Evolutionary conservation across 179 eudicot species (phyloP), one percentile per base, ranked within the genome.

Genomic region (Patellifolia procumbens): DNA sequence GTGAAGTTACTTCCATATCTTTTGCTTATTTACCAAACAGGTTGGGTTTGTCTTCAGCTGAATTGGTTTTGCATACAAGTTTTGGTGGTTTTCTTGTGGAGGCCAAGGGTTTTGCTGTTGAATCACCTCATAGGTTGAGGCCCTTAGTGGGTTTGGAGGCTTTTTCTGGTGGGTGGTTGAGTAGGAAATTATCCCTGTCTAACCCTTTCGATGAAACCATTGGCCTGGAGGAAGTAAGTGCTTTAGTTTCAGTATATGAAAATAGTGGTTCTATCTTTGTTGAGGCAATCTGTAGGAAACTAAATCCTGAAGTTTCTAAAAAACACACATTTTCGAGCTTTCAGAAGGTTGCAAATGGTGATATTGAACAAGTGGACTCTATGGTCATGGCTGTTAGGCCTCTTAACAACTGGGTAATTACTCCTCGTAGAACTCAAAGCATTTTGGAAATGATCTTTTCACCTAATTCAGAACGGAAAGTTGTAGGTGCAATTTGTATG

Each of bases 41-140:
- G 64, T 76, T 94, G 76, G 98, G 98, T 45, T 68, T 82, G 74
- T 89, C 97, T 69, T 85, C 95, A 55, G 90, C 90, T 26, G 88
- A 92, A 58, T 73, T 94, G 64, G 70, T 94, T 74, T 69, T 94
- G 84, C 97, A 88, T 84, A 94, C 97, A 70, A 94, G 92, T 82
- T 80, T 78, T 58, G 97, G 98, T 72, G 97, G 97, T 79, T 92
- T 91, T 80, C 80, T 94, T 82, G 76, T 94, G 32, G 84, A 80
- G 34, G 97, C 89, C 42, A 84, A 76, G 78, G 99, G 97, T 69
- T 79, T 82, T 62, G 88, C 88, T 45, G 75, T 88, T 68, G 95
- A 95, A 72, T 90, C 99, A 32, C 93, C 93, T 9, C 83, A 95
- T 77, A 79, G 72, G 65, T 76, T 91, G 67, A 81, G 79, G 39